A percentile compares a stretch with the other conserved stretches of the same genome.
phyloP scores from a whole-genome alignment of 1,284 basidiomycete genomes.

The Irpex lacteus region DNA sequence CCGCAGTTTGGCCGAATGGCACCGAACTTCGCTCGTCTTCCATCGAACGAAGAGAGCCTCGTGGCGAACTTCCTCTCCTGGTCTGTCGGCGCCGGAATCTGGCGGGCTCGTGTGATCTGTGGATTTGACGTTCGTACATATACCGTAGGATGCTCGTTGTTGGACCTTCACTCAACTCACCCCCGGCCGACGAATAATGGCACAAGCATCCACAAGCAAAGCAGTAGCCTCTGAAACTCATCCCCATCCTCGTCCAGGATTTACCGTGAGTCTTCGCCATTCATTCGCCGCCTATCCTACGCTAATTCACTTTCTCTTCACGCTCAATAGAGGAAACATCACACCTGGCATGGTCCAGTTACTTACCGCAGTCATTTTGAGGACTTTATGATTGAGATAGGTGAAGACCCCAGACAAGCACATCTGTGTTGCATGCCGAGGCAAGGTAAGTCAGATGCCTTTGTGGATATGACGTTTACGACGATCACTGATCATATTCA shows the following conservation, averaged over 20 bases:
- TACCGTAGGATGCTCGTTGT: constrained; percentile 5
- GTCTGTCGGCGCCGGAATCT: constrained; percentile 1
- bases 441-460: constrained; percentile 15
- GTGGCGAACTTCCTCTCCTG: constrained; percentile 4
- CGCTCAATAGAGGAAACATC: constrained; percentile 9
- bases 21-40: constrained; percentile 7
- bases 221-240: not conserved
- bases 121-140: constrained; percentile 13
- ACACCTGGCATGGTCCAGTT: constrained; percentile 16
- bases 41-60: not conserved
- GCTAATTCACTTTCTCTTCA: not conserved
- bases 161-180: constrained; percentile 3
- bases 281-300: not conserved
- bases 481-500: not conserved
- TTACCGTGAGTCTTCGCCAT: constrained; percentile 11
- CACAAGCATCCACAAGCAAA: constrained; percentile 1
- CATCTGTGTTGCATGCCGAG: constrained; percentile 26
- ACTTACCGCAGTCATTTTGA: constrained; percentile 20
- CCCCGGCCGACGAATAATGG: constrained; percentile 3
- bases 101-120: constrained; percentile 12
- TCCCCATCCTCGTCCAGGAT: constrained; percentile 9
- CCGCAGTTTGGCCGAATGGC: constrained; percentile 12
- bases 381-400: constrained; percentile 27
- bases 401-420: constrained; percentile 16
- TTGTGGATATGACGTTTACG: not conserved